Base-by-base conservation (phyloP, 2,329 filamentous ascomycete species). In the Ophiostoma sp. region DNA sequence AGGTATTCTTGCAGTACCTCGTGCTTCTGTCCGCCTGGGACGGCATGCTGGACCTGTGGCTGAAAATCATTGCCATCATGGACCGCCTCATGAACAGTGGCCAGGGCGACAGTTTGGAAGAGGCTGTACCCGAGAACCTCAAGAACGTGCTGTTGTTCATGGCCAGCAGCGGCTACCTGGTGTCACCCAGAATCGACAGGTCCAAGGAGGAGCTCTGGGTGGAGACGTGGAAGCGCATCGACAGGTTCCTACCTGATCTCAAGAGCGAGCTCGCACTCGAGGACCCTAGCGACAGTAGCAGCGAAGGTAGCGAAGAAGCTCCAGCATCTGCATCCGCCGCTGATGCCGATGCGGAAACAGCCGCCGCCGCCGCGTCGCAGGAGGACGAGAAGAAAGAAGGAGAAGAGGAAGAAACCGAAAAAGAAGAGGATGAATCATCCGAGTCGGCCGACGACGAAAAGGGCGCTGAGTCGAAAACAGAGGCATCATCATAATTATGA, bases 111-210 rank as follows among this genome's bases (percentile, higher is more conserved):
- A 94, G 89, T 74, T 79, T 96, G 76, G 93, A 96, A 79, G 95
- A 99, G 81, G 94, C 95, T 12, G 93, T 98, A 2, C 91, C 92
- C 0, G 95, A 99, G 78, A 95, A 92, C 72, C 81, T 99, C 69
- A 99, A 99, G 80, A 99, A 99, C 73, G 93, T 98, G 66, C 82
- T 98, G 38, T 83, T 99, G 9, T 95, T 99, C 74, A 97, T 99
- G 93, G 88, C 91, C 5, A 95, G 89, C 76, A 93, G 90, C 66
- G 93, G 91, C 47, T 93, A 91, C 74, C 85, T 99, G 5, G 88
- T 92, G 0, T 85, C 91, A 1, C 91, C 91, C 12, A 82, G 79
- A 71, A 78, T 83, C 73, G 83, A 88, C 71, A 75, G 81, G 1
- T 80, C 79, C 5, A 84, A 84, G 73, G 83, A 83, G 76, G 82